phyloP scores from a whole-genome alignment of 2,329 filamentous ascomycete genomes.

The Aspergillus sp. region DNA sequence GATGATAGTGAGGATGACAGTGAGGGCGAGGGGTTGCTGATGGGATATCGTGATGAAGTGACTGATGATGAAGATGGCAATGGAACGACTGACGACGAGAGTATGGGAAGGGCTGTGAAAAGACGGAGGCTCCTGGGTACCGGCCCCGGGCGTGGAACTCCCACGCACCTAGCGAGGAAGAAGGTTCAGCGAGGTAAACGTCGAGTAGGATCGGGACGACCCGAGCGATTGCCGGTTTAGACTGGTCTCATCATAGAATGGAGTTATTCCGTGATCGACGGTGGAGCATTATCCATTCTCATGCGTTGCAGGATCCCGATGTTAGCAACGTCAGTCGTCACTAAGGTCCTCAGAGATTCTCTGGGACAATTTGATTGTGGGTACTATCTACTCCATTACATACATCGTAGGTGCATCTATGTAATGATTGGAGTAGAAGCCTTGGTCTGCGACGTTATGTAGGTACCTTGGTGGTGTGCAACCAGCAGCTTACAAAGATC shows the following conservation, averaged over 20 bases:
- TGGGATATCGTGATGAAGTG: too few relatives aligned
- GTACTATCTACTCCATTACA: not conserved
- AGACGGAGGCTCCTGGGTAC: not conserved
- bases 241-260: not conserved
- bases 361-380: not conserved
- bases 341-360: not conserved
- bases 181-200: not conserved
- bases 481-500: not conserved
- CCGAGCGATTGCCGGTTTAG: not conserved
- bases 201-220: not conserved
- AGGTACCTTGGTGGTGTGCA: slow-evolving; percentile 7
- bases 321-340: not conserved
- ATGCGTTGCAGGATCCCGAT: not conserved
- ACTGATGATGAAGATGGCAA: too few relatives aligned
- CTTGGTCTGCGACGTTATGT: not conserved
- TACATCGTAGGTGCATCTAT: not conserved
- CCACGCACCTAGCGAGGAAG: not conserved
- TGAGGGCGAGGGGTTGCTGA: too few relatives aligned
- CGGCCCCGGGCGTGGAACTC: too few relatives aligned
- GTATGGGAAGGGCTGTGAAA: not conserved
- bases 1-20: too few relatives aligned
- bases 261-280: not conserved
- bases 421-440: not conserved
- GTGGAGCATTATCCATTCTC: not conserved
- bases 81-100: not conserved